A percentile compares a stretch with the other conserved stretches of the same genome.
phyloP scores from a whole-genome alignment of 257 asterid species.

The Phtheirospermum japonicum region DNA sequence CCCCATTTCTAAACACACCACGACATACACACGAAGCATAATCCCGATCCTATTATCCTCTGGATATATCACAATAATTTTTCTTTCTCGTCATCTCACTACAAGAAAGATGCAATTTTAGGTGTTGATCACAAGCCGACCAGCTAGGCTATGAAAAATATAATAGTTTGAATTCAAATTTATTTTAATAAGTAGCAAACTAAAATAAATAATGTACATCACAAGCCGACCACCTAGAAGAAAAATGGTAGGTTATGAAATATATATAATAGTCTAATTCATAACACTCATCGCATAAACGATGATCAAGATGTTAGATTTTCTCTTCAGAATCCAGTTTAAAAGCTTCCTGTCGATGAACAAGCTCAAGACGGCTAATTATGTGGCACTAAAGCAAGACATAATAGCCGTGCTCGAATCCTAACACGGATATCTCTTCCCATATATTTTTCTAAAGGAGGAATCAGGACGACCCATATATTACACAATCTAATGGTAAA shows the following conservation, averaged over 20 bases:
- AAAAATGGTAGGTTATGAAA: too few relatives aligned
- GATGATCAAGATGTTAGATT: slow-evolving; percentile 42
- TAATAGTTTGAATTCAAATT: too few relatives aligned
- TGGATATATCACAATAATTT: slow-evolving; percentile 26
- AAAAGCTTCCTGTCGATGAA: slow-evolving; percentile 42
- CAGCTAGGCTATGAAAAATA: too few relatives aligned
- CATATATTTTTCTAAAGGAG: slow-evolving; percentile 52
- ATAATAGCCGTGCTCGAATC: slow-evolving; percentile 70
- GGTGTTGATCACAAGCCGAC: too few relatives aligned
- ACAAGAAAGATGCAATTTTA: too few relatives aligned
- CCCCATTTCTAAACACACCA: slow-evolving; percentile 86
- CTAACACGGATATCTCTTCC: slow-evolving; percentile 61
- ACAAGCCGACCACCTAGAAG: too few relatives aligned
- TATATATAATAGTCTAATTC: too few relatives aligned
- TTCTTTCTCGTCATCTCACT: too few relatives aligned
- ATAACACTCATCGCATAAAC: slow-evolving; percentile 63
- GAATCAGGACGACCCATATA: slow-evolving; percentile 85
- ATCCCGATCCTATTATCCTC: slow-evolving; percentile 79
- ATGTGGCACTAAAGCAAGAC: slow-evolving; percentile 65
- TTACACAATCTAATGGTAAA: too few relatives aligned
- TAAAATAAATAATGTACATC: too few relatives aligned
- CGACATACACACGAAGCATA: slow-evolving; percentile 78
- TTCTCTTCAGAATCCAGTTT: slow-evolving; percentile 45
- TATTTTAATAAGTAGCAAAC: too few relatives aligned
- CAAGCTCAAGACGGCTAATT: slow-evolving; percentile 48